These are phyloP conservation scores for Trichoderma asperellum DNA, from an alignment of 2,329 filamentous ascomycete genomes.

Conservation along the genomic window DNA sequence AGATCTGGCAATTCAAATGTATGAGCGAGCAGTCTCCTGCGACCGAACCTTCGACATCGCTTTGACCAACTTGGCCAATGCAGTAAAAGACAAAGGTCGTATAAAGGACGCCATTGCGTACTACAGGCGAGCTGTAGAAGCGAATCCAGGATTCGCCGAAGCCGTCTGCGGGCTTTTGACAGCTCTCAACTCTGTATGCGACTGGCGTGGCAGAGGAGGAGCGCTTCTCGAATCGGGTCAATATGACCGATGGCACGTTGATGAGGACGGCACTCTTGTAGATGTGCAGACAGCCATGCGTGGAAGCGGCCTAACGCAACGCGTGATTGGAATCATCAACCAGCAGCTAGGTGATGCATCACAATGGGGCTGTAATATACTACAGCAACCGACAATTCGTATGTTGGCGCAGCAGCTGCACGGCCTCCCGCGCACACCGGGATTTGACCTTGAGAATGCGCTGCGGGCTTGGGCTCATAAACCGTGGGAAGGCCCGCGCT, in stretches of 20 bases:
- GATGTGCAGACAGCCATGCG: constrained; percentile 67
- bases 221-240: constrained; percentile 73
- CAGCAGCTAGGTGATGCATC: constrained; percentile 87
- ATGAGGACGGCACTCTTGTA: constrained; percentile 78
- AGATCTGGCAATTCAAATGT: constrained; percentile 92
- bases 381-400: constrained; percentile 60
- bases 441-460: constrained; percentile 46
- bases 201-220: constrained; percentile 89
- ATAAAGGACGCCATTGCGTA: constrained; percentile 91
- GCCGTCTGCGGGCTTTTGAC: constrained; percentile 95
- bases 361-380: constrained; percentile 76
- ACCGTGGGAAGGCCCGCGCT: constrained; percentile 84
- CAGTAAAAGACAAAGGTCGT: constrained; percentile 93
- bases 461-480: constrained; percentile 68
- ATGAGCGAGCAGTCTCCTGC: constrained; percentile 89
- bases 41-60: constrained; percentile 97
- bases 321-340: constrained; percentile 87
- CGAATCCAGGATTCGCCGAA: constrained; percentile 96
- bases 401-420: constrained; percentile 54
- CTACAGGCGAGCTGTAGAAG: constrained; percentile 84
- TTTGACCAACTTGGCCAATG: constrained; percentile 93
- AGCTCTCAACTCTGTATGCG: constrained; percentile 93
- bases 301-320: constrained; percentile 81
- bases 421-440: constrained; percentile 43
- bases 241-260: constrained; percentile 91